Percentiles rank a stretch among this genome's conserved stretches.
Conservation (phyloP, 352 stramenopile genomes). For the Phytophthora megakarya region DNA sequence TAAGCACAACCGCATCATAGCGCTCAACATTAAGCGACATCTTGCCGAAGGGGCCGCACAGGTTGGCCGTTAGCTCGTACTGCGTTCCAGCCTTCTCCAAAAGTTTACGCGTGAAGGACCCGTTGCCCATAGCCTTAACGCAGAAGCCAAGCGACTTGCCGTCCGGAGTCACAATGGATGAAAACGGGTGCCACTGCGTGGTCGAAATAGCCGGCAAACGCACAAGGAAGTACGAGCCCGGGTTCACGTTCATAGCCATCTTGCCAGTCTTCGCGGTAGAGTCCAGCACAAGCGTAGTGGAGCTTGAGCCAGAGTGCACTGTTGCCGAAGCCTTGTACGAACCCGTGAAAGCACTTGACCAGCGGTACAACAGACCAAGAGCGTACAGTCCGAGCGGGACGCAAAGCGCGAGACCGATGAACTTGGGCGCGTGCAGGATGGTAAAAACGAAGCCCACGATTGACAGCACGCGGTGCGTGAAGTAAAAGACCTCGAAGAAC, state of each 20-base stretch:
- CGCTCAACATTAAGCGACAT: slow-evolving; percentile 61
- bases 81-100: slow-evolving; percentile 48
- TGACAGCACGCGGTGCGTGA: slow-evolving; percentile 71
- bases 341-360: slow-evolving; percentile 51
- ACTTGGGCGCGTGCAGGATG: slow-evolving; percentile 68
- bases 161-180: slow-evolving; percentile 70
- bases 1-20: slow-evolving; percentile 71
- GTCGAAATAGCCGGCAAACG: slow-evolving; percentile 64
- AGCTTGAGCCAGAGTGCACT: slow-evolving; percentile 41
- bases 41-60: slow-evolving; percentile 76
- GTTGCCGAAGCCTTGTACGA: slow-evolving; percentile 52
- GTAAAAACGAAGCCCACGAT: slow-evolving; percentile 78
- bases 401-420: slow-evolving; percentile 57
- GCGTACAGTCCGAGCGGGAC: slow-evolving; percentile 73
- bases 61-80: slow-evolving; percentile 50
- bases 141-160: slow-evolving; percentile 84
- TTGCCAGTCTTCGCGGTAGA: slow-evolving; percentile 58
- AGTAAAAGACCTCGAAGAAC: slow-evolving; percentile 82
- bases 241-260: slow-evolving; percentile 59
- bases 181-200: slow-evolving; percentile 84
- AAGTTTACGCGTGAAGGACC: slow-evolving; percentile 59
- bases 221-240: slow-evolving; percentile 82
- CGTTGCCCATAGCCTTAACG: slow-evolving; percentile 58
- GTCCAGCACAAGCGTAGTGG: slow-evolving; percentile 66
- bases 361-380: slow-evolving; percentile 56